Percentiles rank a stretch among this genome's conserved stretches.
Conservation (phyloP, 2,329 filamentous ascomycete species). For the Diaporthe vaccinii region DNA sequence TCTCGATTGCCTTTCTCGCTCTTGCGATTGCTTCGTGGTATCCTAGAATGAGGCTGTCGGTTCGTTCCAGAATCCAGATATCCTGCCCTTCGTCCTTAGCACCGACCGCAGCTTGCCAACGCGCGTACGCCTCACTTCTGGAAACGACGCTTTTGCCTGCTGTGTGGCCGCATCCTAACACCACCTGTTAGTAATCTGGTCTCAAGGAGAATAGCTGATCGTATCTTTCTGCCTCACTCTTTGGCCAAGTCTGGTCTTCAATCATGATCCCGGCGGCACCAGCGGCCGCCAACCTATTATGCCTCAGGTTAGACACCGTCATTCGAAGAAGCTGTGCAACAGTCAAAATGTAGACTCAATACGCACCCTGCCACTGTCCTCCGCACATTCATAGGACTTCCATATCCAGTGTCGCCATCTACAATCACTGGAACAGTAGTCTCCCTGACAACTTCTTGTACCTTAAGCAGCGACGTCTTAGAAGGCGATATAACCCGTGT, state of each 20-base stretch:
- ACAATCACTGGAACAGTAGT: background rate
- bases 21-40: slow-evolving; percentile 5
- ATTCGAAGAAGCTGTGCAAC: background rate
- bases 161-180: slow-evolving; percentile 2
- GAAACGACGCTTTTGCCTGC: slow-evolving; percentile 7
- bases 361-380: background rate
- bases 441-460: background rate
- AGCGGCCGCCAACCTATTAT: background rate
- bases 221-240: background rate
- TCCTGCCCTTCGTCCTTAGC: slow-evolving; percentile 3
- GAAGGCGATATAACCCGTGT: slow-evolving; percentile 2
- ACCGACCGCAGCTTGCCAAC: slow-evolving; percentile 6
- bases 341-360: accelerated
- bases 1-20: background rate
- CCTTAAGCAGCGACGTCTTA: background rate
- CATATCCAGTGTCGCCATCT: background rate
- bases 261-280: slow-evolving; percentile 11
- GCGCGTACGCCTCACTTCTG: slow-evolving; percentile 1
- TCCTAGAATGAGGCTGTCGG: slow-evolving; percentile 7
- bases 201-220: background rate
- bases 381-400: slow-evolving; percentile 4
- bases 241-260: slow-evolving; percentile 6
- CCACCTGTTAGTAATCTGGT: background rate
- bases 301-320: background rate
- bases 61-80: background rate